Conservation (phyloP, 2,329 filamentous ascomycete species). For the Alternaria infectoria region DNA sequence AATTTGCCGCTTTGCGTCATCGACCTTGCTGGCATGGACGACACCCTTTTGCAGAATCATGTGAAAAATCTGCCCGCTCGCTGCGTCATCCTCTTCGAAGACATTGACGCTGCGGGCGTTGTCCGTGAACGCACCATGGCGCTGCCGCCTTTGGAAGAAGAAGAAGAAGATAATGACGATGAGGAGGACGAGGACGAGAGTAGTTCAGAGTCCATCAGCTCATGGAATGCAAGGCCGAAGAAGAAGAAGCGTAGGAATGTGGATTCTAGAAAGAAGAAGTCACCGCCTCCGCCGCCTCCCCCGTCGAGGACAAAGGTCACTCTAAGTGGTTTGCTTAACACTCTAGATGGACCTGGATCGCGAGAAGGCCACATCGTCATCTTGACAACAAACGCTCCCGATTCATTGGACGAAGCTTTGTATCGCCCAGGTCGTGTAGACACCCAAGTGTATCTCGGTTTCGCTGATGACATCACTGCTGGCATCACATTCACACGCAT, state of each 20-base stretch:
- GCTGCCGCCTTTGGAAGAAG: background rate
- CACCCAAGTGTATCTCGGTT: background rate
- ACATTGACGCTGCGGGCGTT: background rate
- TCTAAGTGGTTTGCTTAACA: background rate
- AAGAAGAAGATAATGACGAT: background rate
- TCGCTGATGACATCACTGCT: background rate
- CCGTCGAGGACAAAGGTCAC: background rate
- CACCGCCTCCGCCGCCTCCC: too few relatives aligned
- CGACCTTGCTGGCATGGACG: background rate
- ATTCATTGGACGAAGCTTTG: background rate
- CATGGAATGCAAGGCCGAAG: background rate
- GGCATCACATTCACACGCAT: background rate
- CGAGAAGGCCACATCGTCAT: background rate
- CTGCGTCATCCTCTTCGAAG: background rate
- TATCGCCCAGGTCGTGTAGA: background rate
- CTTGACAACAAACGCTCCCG: background rate
- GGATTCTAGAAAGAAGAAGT: background rate
- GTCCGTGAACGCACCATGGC: background rate
- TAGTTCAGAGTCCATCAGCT: background rate
- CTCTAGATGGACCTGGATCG: background rate
- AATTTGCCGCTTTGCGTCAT: slow-evolving; percentile 17
- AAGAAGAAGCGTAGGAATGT: background rate
- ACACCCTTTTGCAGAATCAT: background rate
- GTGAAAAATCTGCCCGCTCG: background rate
- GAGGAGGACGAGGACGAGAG: background rate